Evolutionary conservation across 1,284 basidiomycete species (phyloP), one percentile per base, ranked within the genome.

Genomic region (Hypsizygus ulmarius): DNA sequence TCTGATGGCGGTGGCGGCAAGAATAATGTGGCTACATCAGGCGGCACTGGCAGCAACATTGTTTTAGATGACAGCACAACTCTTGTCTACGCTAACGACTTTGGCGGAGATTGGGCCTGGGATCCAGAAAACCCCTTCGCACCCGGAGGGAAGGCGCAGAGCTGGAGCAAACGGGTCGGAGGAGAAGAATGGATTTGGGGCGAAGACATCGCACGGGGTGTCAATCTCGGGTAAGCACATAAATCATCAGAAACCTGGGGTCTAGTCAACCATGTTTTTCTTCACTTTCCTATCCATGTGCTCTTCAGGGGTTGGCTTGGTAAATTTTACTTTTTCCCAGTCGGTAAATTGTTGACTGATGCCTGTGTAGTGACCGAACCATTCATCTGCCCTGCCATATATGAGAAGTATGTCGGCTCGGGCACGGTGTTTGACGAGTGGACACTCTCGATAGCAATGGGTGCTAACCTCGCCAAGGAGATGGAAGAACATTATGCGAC

Each of bases 401-500:
- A 87, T 66, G 87, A 96, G 65, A 81, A 78, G 50, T 93, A 90
- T 65, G 64, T 80, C 47, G 77, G 75, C 55, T 72, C 70, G 14
- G 67, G 65, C 36, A 53, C 37, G 15, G 57, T 88, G 3, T 68
- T 86, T 39, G 93, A 95, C 62, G 92, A 95, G 66, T 95, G 87
- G 84, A 86, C 87, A 1, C 72, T 95, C 36, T 84, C 77, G 25
- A 57, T 73, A 47, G 77, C 78, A 47, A 87, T 93, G 82, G 63
- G 74, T 43, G 64, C 64, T 21, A 73, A 80, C 50, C 71, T 79
- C 16, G 72, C 77, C 2, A 67, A 64, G 36, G 83, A 83, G 62
- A 78, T 91, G 66, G 88, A 89, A 59, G 69, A 87, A 28, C 92
- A 95, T 65, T 95, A 94, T 67, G 78, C 81, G 49, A 88, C 89